These are phyloP conservation scores for Dimargaris verticillata DNA, from an alignment of 192 early-diverging fungal genomes.

Conservation along the genomic window DNA sequence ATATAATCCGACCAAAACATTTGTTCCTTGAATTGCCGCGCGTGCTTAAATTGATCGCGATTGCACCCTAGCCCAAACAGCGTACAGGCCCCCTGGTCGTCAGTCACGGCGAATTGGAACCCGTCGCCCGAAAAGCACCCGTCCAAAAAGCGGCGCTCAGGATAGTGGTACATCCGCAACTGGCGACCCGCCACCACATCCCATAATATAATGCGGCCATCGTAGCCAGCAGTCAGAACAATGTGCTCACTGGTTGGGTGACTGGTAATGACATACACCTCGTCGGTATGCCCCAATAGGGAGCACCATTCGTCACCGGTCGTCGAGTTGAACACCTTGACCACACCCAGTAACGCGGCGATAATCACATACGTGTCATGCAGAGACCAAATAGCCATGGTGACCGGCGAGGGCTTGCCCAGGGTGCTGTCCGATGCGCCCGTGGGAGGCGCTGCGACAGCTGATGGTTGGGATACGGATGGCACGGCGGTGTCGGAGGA, in stretches of 20 bases:
- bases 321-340: slow-evolving; percentile 41
- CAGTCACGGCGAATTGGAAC: slow-evolving; percentile 48
- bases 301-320: slow-evolving; percentile 37
- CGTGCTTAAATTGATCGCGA: slow-evolving; percentile 26
- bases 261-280: slow-evolving; percentile 54
- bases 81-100: slow-evolving; percentile 48
- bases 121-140: slow-evolving; percentile 66
- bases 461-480: neutral
- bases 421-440: neutral
- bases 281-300: slow-evolving; percentile 38
- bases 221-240: slow-evolving; percentile 64
- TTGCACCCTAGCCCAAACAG: slow-evolving; percentile 49
- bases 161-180: slow-evolving; percentile 31
- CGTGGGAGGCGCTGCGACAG: slow-evolving; percentile 1
- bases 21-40: slow-evolving; percentile 44
- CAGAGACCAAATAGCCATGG: slow-evolving; percentile 52
- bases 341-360: slow-evolving; percentile 46
- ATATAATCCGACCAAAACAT: slow-evolving; percentile 63
- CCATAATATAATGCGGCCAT: slow-evolving; percentile 70
- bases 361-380: slow-evolving; percentile 52
- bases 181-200: slow-evolving; percentile 40
- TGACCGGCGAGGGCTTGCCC: slow-evolving; percentile 23
- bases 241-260: slow-evolving; percentile 58
- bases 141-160: slow-evolving; percentile 42
- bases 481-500: neutral